Evolutionary conservation across 148 eudicot species (phyloP).

Genomic region (Heliamphora exappendiculata): DNA sequence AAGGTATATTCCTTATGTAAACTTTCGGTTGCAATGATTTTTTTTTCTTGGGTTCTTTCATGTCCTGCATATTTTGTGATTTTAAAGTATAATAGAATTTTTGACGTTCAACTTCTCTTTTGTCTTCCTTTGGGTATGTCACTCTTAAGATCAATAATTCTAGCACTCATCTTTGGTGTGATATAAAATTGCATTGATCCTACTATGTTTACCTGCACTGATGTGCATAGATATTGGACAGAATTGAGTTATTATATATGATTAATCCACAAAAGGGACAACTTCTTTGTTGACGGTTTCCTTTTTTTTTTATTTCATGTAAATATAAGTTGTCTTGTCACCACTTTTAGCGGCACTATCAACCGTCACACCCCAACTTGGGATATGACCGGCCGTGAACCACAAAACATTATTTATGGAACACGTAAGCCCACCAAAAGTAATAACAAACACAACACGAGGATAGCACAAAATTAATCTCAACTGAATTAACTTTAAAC

Average conservation of each 20-base stretch:
- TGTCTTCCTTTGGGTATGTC: not conserved
- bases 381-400: too few relatives aligned
- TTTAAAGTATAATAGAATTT: not conserved
- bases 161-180: not conserved
- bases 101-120: not conserved
- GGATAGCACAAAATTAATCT: too few relatives aligned
- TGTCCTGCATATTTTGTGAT: too few relatives aligned
- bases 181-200: not conserved
- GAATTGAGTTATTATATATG: not conserved
- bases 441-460: too few relatives aligned
- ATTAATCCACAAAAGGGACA: not conserved
- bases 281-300: not conserved
- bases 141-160: not conserved
- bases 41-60: not conserved
- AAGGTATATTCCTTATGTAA: slow-evolving; percentile 34
- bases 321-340: not conserved
- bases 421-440: too few relatives aligned
- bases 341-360: not conserved
- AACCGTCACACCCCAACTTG: too few relatives aligned
- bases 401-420: too few relatives aligned
- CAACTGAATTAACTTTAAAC: too few relatives aligned
- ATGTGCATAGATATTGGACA: not conserved
- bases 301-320: not conserved
- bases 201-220: not conserved
- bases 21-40: not conserved